Base-by-base conservation (phyloP, 257 asterid species). In the Knoxia roxburghii region DNA sequence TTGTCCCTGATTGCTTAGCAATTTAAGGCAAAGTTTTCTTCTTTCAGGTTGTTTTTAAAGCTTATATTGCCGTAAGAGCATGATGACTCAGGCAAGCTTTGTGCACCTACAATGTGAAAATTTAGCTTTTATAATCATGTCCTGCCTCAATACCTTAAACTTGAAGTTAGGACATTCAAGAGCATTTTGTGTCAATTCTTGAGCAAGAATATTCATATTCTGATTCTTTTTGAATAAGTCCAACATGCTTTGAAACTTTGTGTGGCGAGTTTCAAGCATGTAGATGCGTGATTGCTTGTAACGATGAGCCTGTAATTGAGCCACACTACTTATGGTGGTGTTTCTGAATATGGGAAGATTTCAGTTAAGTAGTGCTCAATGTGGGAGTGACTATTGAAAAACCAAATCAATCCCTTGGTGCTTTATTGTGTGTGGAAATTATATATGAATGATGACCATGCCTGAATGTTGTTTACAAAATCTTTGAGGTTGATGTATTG, bases 21-120 rank as follows among this genome's bases (percentile, higher is more conserved):
- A 18, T 48, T 37, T 13, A 17, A 52, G 10, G 18, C 61, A 49
- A 46, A 26, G 39, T 7, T 35, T 18, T 33, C 46, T 15, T 57
- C 52, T 49, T 61, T 50, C n/a, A 45, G 69, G 64, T 50, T 51
- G 59, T 45, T 46, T 40, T 21, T 20, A 56, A 30, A 64, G 55
- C 60, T 12, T 53, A 50, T 6, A 7, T 43, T 45, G 9, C 10
- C 6, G 27, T 20, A 14, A 53, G 26, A 63, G 40, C 26, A 26
- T 63, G 67, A 62, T 24, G 23, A 59, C 7, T 12, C 51, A 21
- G 10, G 4, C 32, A 23, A 48, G 8, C 13, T 53, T 32, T 37
- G 13, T 56, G 4, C 58, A 14, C 60, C 61, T 66, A 35, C 48
- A 43, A 3, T 43, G 14, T 43, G 48, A 1, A 24, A 61, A 5